Base-by-base conservation (phyloP, 768 basidiomycete genomes). In the Gyrodon lividus region DNA sequence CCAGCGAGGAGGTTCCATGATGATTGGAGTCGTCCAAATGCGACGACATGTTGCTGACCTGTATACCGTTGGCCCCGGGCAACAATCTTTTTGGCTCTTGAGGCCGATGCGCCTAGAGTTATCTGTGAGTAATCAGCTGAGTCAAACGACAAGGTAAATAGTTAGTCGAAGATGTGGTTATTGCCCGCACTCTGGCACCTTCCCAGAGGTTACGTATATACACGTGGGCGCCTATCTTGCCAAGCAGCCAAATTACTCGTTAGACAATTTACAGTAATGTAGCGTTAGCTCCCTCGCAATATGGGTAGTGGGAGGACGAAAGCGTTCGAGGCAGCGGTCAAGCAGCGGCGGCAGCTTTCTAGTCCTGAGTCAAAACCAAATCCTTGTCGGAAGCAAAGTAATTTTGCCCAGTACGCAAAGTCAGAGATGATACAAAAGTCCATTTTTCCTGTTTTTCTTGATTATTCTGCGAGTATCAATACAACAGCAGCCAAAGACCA, bases 1-100 rank as follows among this genome's bases (percentile, higher is more conserved):
- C 87, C 65, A 91, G 91, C 60, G 94, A 73, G 81, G 89, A 87
- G 76, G 90, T 84, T 63, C 90, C 83, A 67, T 89, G 95, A 72
- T 92, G 88, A 72, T 84, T 85, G 70, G 93, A 77, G 60, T 79
- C 80, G 54, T 90, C 92, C 63, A 37, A 31, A 50, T 22, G 28
- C 19, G 55, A 50, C 13, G 35, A 54, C 59, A 64, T 61, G 47
- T 26, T 13, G 47, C 30, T 13, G 40, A 22, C 12, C 10, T 31
- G 26, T 40, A n/a, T 44, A 16, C 28, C 8, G 12, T 37, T 22
- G 26, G 28, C 28, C 20, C 43, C 22, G 14, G 14, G 19, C 14
- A 20, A 37, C 20, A 22, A 33, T 46, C 19, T 5, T 22, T 7
- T 35, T 30, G 42, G 16, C n/a, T 14, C 30, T 1, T 26, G 26